Base-by-base conservation (phyloP, 1,284 basidiomycete species). In the Sparassis latifolia region DNA sequence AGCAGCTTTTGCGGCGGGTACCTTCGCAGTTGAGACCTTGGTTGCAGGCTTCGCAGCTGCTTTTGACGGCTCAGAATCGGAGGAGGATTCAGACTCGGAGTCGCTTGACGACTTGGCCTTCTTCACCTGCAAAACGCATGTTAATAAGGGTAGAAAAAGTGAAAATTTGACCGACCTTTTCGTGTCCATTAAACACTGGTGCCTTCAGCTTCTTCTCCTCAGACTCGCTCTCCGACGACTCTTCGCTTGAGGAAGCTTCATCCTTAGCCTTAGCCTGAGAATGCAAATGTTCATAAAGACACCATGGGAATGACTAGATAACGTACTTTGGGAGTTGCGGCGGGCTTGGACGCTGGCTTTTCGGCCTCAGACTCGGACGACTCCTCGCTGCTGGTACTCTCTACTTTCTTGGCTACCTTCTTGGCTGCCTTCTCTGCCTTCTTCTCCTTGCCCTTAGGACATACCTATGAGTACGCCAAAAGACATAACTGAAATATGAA, bases 391-490 rank as follows among this genome's bases (percentile, higher is more conserved):
- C 7, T 7, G 7, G 35, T 6, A 6, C 54, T 57, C 45, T 55
- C 55, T 55, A 62, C 58, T 37, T 37, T 52, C 10, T 20, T 20
- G 20, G 20, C 47, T 48, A 42, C 37, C 45, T 6, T 45, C 30
- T 39, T 59, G 20, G 20, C 59, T 48, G 64, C 66, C 59, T 71
- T 71, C 35, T 57, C 56, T 37, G 55, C 50, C 41, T 59, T 62
- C 57, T 68, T 69, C 40, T 52, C 56, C 55, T 65, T 64, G 5
- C 57, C 55, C 61, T 64, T 49, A 4, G 48, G n/a, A 20, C 9
- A 28, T 5, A n/a, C 32, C 48, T 45, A 6, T 29, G 12, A 33
- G 44, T 50, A 52, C 4, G 44, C 51, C 55, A 50, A 29, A 37
- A 38, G n/a, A 27, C 31, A 30, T 35, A 20, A 42, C 28, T 6